Evolutionary conservation across 768 basidiomycete genomes (phyloP), one percentile per base, ranked within the genome.

Genomic region (Udeniomyces megalosporus): DNA sequence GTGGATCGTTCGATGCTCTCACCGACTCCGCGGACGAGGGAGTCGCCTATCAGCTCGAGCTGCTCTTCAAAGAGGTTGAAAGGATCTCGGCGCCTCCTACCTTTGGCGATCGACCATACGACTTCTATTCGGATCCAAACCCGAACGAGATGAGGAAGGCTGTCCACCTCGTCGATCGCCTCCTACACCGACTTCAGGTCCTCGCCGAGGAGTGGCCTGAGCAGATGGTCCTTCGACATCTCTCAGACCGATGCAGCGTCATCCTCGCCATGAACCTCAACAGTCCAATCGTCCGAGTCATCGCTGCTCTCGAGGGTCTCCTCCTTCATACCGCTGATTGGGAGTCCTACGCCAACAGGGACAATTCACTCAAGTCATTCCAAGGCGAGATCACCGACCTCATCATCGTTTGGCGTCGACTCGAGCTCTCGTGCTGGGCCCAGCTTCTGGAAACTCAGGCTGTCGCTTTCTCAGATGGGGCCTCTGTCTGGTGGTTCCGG

Each of bases 261-360:
- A 78, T 90, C 62, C 75, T 90, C 46, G 69, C 74, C 0, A 75
- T 90, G 24, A 76, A 79, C 53, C 74, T 86, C 22, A 76, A 78
- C 42, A 83, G 82, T 66, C 83, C 95, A 0, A 76, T 95, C 10
- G 89, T 93, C 5, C 86, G 83, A 70, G 74, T 92, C 14, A 77
- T 99, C 34, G 79, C 87, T 0, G 82, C 83, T 5, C 71, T 96
- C 47, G 95, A 99, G 70, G 85, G 86, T 66, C 76, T 99, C 8
- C 75, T 97, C 2, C 69, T 84, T 52, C 86, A 93, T 65, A 88
- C 81, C 26, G 87, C 91, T 57, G 93, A 97, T 69, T 99, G 95
- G 95, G 90, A 99, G 71, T 82, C 83, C 67, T 97, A 86, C 70
- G 85, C 93, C n/a, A 91, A 89, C 74, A 78, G 82, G n/a, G 83